A percentile compares a stretch with the other conserved stretches of the same genome.
Conservation (phyloP, 805 yeast genomes). For the Kuraishia capsulata region DNA sequence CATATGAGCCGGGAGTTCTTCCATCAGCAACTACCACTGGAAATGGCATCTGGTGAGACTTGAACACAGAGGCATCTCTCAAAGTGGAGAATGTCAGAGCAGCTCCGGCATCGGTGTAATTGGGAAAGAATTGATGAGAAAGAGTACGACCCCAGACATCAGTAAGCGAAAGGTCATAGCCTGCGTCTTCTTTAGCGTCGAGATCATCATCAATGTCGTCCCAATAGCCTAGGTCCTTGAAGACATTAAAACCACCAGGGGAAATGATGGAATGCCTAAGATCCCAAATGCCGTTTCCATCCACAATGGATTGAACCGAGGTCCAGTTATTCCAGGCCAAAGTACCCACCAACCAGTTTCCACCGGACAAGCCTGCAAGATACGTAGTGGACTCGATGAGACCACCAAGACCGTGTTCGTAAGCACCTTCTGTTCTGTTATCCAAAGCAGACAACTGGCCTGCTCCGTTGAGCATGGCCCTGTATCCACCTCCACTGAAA, state of each 20-base stretch:
- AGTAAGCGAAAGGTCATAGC: constrained; percentile 57
- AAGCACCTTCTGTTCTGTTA: constrained; percentile 50
- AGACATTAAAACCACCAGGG: constrained; percentile 54
- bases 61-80: constrained; percentile 51
- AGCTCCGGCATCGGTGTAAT: constrained; percentile 51
- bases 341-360: constrained; percentile 73
- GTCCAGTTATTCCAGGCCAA: constrained; percentile 66
- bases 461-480: constrained; percentile 83
- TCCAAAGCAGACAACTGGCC: constrained; percentile 78
- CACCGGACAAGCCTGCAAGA: constrained; percentile 75
- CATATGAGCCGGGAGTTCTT: constrained; percentile 48
- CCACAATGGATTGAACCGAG: constrained; percentile 50
- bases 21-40: constrained; percentile 63
- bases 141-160: constrained; percentile 78
- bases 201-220: constrained; percentile 44
- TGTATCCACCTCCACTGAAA: constrained; percentile 82
- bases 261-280: constrained; percentile 48
- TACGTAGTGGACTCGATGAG: constrained; percentile 62
- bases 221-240: constrained; percentile 45
- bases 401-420: constrained; percentile 58
- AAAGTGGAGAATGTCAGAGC: constrained; percentile 51
- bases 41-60: constrained; percentile 59
- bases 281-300: constrained; percentile 54
- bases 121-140: constrained; percentile 64
- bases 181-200: constrained; percentile 46